A percentile compares a stretch with the other conserved stretches of the same genome.
Conservation (phyloP, 2,329 filamentous ascomycete species). For the Calonectria henricotiae region DNA sequence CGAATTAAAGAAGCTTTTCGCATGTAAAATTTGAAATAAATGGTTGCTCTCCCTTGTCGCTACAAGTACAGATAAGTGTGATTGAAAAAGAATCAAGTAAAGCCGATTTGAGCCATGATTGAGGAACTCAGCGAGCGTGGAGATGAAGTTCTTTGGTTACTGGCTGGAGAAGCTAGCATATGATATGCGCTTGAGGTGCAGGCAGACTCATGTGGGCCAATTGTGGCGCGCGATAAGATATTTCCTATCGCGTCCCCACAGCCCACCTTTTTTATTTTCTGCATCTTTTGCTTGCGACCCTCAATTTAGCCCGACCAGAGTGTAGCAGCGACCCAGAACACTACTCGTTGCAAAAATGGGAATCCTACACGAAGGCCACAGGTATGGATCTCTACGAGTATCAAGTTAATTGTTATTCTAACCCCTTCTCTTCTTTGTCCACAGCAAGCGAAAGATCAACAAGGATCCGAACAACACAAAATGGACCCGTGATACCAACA, state of each 20-base stretch:
- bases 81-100: neutral
- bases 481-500: slow-evolving; percentile 87
- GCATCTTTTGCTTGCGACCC: slow-evolving; percentile 37
- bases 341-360: slow-evolving; percentile 54
- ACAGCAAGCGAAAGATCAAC: slow-evolving; percentile 77
- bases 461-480: slow-evolving; percentile 96
- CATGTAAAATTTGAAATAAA: neutral
- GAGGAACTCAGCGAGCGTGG: slow-evolving; percentile 32
- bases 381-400: slow-evolving; percentile 45
- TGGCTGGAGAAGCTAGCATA: neutral
- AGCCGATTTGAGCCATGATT: neutral
- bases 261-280: slow-evolving; percentile 54
- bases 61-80: neutral
- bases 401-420: no score
- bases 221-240: slow-evolving; percentile 52
- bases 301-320: slow-evolving; percentile 31
- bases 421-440: slow-evolving; percentile 36
- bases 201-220: slow-evolving; percentile 44
- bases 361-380: slow-evolving; percentile 58
- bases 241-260: slow-evolving; percentile 49
- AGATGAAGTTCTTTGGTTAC: neutral
- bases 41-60: no score
- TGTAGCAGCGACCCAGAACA: slow-evolving; percentile 30
- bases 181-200: neutral
- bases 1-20: neutral